Percentiles rank a stretch among this genome's conserved stretches.
Conservation (phyloP, 495 filamentous ascomycete species). For the Neurospora tetraspora region DNA sequence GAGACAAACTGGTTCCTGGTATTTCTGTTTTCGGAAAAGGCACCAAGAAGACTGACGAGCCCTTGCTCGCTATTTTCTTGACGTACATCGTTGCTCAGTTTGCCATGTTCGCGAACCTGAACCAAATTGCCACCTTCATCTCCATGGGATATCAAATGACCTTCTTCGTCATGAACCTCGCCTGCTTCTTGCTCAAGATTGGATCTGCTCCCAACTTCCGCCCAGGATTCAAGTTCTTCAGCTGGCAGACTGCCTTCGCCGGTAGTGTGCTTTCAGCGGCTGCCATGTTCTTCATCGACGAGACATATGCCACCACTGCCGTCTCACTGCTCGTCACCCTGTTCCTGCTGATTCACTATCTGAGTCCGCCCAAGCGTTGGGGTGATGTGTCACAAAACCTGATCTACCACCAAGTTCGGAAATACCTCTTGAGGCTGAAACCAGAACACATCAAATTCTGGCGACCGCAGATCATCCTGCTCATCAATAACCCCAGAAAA, state of each 20-base stretch:
- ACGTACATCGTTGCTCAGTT: conserved; percentile 69
- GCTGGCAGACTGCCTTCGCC: conserved; percentile 67
- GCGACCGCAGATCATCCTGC: conserved; percentile 74
- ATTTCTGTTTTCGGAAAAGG: conserved; percentile 67
- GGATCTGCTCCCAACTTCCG: conserved; percentile 90
- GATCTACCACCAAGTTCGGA: conserved; percentile 87
- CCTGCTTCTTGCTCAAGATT: conserved; percentile 80
- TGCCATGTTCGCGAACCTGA: conserved; percentile 76
- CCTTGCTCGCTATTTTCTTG: conserved; percentile 63
- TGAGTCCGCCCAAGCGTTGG: conserved; percentile 77
- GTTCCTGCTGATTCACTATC: conserved; percentile 79
- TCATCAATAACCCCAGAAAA: conserved; percentile 70
- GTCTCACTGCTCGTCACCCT: conserved; percentile 63
- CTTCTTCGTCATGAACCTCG: conserved; percentile 70
- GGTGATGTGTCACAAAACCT: conserved; percentile 83
- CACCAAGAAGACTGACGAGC: conserved; percentile 64
- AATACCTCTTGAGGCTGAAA: conserved; percentile 71
- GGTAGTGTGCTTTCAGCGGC: conserved; percentile 64
- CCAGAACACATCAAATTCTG: conserved; percentile 91
- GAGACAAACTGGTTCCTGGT: conserved; percentile 72
- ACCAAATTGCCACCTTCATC: conserved; percentile 78
- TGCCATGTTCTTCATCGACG: conserved; percentile 88
- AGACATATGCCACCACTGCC: conserved; percentile 65
- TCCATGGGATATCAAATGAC: conserved; percentile 80
- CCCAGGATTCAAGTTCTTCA: conserved; percentile 82